Conservation (phyloP, 2,329 filamentous ascomycete species). For the Lecanicillium sp. region DNA sequence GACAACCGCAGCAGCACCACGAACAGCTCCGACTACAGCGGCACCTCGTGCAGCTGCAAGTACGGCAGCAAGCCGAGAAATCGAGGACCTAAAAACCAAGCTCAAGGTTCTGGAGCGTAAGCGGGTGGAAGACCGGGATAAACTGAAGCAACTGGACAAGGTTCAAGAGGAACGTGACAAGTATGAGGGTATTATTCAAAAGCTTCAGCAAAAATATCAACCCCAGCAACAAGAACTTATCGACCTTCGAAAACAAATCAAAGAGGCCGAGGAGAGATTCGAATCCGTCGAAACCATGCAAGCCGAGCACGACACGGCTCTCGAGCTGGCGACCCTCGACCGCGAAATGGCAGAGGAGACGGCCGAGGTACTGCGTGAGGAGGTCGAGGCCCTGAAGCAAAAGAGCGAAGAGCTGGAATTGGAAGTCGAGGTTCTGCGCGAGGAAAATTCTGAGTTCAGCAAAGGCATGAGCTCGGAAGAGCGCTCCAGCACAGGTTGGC, state of each 20-base stretch:
- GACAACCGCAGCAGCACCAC: conserved; percentile 19
- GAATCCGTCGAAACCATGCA: conserved; percentile 63
- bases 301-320: conserved; percentile 73
- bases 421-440: conserved; percentile 77
- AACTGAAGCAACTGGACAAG: conserved; percentile 69
- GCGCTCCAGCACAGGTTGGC: conserved; percentile 75
- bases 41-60: conserved; percentile 33
- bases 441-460: conserved; percentile 79
- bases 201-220: conserved; percentile 82
- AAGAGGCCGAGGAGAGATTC: conserved; percentile 64
- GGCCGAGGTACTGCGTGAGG: conserved; percentile 71
- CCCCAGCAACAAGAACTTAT: conserved; percentile 72
- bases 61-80: conserved; percentile 54
- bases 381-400: conserved; percentile 68
- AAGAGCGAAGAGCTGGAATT: conserved; percentile 79
- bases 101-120: conserved; percentile 83
- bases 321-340: conserved; percentile 85
- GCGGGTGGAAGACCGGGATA: conserved; percentile 75
- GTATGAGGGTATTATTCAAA: conserved; percentile 80
- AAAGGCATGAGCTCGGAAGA: conserved; percentile 86
- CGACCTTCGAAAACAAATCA: conserved; percentile 68
- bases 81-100: conserved; percentile 85
- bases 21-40: conserved; percentile 19
- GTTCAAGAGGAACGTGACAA: conserved; percentile 69
- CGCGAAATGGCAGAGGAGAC: conserved; percentile 95